Evolutionary conservation across 768 basidiomycete genomes (phyloP).

Genomic region (Neoboletus magnificus): DNA sequence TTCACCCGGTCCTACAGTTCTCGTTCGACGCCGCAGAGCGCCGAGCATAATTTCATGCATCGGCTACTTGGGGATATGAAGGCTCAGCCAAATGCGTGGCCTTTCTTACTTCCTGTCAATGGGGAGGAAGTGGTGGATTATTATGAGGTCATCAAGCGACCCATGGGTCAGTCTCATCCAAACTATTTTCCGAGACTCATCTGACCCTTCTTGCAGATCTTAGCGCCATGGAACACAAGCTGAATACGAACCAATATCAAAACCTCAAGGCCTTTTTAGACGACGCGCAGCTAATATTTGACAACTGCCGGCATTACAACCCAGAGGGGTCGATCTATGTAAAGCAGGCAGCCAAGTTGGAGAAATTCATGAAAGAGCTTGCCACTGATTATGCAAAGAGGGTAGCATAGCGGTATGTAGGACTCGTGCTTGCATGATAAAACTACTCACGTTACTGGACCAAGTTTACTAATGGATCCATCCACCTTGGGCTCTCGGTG

Average conservation of each 20-base stretch:
- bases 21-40: slow-evolving; percentile 47
- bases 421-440: not conserved
- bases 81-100: slow-evolving; percentile 79
- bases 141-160: slow-evolving; percentile 80
- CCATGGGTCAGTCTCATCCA: slow-evolving; percentile 72
- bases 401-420: slow-evolving; percentile 7
- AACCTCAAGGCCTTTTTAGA: slow-evolving; percentile 69
- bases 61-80: slow-evolving; percentile 76
- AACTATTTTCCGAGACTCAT: not conserved
- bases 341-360: slow-evolving; percentile 81
- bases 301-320: slow-evolving; percentile 90
- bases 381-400: slow-evolving; percentile 31
- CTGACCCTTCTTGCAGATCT: slow-evolving; percentile 54
- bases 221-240: slow-evolving; percentile 81
- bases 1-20: slow-evolving; percentile 15
- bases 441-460: not conserved
- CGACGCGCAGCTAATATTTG: slow-evolving; percentile 82
- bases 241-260: slow-evolving; percentile 83
- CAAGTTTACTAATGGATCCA: not conserved
- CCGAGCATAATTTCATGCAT: slow-evolving; percentile 68
- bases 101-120: slow-evolving; percentile 82
- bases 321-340: slow-evolving; percentile 75
- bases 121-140: slow-evolving; percentile 82
- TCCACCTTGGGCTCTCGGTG: not conserved
- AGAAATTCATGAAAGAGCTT: slow-evolving; percentile 67